A percentile compares a stretch with the other conserved stretches of the same genome.
These are phyloP conservation scores for Leccinum rimulosum DNA, from an alignment of 768 basidiomycete genomes.

Conservation along the genomic window DNA sequence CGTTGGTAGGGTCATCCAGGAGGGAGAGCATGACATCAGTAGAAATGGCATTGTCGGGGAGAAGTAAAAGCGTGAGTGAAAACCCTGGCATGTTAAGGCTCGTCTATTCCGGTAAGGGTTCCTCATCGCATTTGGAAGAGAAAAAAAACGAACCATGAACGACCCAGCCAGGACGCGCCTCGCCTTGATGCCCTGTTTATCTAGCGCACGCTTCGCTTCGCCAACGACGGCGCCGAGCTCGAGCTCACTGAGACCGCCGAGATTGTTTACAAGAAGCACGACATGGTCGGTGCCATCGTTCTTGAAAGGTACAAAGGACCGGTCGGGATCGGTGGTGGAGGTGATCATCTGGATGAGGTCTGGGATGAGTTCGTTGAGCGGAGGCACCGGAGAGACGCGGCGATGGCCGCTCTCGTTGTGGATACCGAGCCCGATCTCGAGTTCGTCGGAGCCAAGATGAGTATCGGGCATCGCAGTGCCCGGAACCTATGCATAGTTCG, in stretches of 20 bases:
- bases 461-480: slow-evolving; percentile 62
- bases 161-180: slow-evolving; percentile 72
- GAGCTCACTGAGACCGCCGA: slow-evolving; percentile 81
- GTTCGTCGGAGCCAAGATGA: slow-evolving; percentile 57
- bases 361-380: slow-evolving; percentile 66
- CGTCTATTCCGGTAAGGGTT: slow-evolving; percentile 46
- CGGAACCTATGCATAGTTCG: slow-evolving; percentile 54
- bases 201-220: slow-evolving; percentile 56
- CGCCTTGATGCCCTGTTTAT: slow-evolving; percentile 52
- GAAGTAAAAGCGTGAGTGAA: slow-evolving; percentile 76
- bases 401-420: slow-evolving; percentile 84
- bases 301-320: slow-evolving; percentile 72
- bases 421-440: slow-evolving; percentile 90
- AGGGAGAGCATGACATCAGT: slow-evolving; percentile 54
- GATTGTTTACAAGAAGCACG: slow-evolving; percentile 82
- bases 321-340: slow-evolving; percentile 70
- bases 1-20: slow-evolving; percentile 63
- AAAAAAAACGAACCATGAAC: slow-evolving; percentile 65
- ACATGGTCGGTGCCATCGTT: slow-evolving; percentile 63
- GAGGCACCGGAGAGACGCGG: slow-evolving; percentile 68
- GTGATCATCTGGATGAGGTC: slow-evolving; percentile 68
- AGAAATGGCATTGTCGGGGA: slow-evolving; percentile 50
- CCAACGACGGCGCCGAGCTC: slow-evolving; percentile 70
- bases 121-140: background rate
- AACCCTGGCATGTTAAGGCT: slow-evolving; percentile 94